Evolutionary conservation across 805 yeast species (phyloP), one percentile per base, ranked within the genome.

Genomic region (Saccharomycopsis fodiens): DNA sequence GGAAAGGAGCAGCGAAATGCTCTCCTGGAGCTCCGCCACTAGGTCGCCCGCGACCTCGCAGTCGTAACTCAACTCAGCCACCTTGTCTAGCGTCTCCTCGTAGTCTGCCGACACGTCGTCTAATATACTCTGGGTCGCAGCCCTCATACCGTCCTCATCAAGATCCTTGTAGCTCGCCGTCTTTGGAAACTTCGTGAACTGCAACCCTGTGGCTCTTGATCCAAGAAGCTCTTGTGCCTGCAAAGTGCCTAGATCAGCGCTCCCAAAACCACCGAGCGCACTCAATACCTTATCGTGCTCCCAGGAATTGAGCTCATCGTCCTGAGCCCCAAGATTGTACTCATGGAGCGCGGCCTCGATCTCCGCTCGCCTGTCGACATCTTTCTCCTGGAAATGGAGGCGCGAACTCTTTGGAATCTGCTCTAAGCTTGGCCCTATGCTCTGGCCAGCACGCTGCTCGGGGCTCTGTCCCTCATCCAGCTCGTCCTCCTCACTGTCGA

Each of bases 271-370:
- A 12, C n/a, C 21, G 19, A 44, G 37, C 23, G 44, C 50, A 17
- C 39, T 20, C 17, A 37, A 39, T 10, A 47, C 43, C 19, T n/a
- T 27, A 16, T 36, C 35, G 13, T 25, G 34, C 29, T 47, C 50
- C 50, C 50, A 47, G 23, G 38, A 30, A 6, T 22, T 15, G 2
- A 47, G 4, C 20, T 43, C 42, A 22, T 37, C 44, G 13, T 43
- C 47, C 4, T 41, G 25, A 16, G 38, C 16, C 4, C 43, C 50
- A 4, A 47, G 12, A 12, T 43, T 21, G 38, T 40, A 47, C 21
- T 47, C 50, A 25, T 47, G 43, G 6, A 47, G 3, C 3, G 34
- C 39, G 22, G 35, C 39, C 35, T 47, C 32, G 12, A 47, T 47
- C 30, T 47, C 50, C 17, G 12, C 23, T 12, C 17, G 17, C 20